phyloP scores from a whole-genome alignment of 2,329 filamentous ascomycete species.

The Apiospora phragmitis region DNA sequence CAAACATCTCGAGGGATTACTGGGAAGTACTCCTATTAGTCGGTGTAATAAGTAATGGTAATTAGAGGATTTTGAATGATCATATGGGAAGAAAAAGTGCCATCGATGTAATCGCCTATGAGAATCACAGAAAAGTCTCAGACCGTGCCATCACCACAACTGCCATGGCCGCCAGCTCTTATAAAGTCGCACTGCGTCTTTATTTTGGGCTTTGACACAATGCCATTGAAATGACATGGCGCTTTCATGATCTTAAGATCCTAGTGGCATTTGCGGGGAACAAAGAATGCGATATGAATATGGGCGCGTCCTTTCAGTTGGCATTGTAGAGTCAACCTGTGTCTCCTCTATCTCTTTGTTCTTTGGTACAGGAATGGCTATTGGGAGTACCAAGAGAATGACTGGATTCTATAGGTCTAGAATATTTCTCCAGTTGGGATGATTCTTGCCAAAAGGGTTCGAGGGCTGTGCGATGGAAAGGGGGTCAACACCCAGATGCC shows the following conservation, averaged over 20 bases:
- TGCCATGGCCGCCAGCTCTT: background rate
- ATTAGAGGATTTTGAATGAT: background rate
- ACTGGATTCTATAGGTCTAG: background rate
- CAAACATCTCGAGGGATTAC: background rate
- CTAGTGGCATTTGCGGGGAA: background rate
- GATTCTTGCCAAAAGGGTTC: background rate
- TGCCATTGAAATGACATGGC: background rate
- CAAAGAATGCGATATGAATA: background rate
- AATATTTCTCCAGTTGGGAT: background rate
- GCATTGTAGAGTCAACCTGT: background rate
- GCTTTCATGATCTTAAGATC: background rate
- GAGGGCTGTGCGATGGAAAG: background rate
- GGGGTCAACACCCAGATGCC: background rate
- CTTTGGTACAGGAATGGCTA: background rate
- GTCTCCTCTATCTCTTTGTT: background rate
- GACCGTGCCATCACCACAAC: background rate
- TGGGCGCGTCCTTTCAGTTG: background rate
- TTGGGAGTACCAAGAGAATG: background rate
- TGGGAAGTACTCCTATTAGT: background rate
- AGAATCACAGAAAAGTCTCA: background rate
- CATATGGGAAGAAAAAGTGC: background rate
- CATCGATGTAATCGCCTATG: background rate
- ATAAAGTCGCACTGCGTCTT: background rate
- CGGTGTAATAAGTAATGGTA: background rate
- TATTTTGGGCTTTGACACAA: background rate